These are phyloP conservation scores for Penicillium antarcticum DNA, from an alignment of 495 filamentous ascomycete species.

Conservation along the genomic window DNA sequence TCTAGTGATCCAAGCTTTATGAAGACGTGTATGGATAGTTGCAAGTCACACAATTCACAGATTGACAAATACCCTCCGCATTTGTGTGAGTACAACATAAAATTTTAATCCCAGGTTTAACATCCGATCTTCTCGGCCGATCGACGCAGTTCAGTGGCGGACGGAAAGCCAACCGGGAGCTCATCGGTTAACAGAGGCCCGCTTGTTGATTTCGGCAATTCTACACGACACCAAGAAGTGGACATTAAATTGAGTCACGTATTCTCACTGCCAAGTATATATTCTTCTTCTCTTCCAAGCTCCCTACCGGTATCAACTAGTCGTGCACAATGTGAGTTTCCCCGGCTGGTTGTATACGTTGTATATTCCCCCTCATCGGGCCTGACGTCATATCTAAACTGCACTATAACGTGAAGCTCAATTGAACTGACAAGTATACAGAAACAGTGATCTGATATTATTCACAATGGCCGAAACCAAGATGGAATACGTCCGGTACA, in stretches of 20 bases:
- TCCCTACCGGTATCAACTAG: background rate
- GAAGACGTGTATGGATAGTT: too few species aligned
- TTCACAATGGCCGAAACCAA: conserved; percentile 21
- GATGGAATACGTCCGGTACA: conserved; percentile 42
- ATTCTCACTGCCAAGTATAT: background rate
- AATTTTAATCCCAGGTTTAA: background rate
- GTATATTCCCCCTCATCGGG: background rate
- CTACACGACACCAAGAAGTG: background rate
- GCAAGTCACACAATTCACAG: too few species aligned
- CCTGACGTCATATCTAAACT: conserved; percentile 1
- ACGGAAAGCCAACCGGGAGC: conserved; percentile 10
- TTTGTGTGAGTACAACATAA: background rate
- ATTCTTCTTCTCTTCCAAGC: background rate
- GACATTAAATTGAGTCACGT: background rate
- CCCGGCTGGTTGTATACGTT: too few species aligned
- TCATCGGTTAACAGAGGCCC: conserved; percentile 17
- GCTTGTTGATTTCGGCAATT: conserved; percentile 24
- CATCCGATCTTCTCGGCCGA: conserved; percentile 12
- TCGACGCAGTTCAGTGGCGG: conserved; percentile 1
- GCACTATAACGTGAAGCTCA: background rate
- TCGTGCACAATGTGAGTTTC: background rate
- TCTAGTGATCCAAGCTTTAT: background rate
- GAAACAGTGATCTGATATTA: too few species aligned
- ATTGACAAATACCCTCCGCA: too few species aligned
- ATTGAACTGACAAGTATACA: background rate